phyloP scores from a whole-genome alignment of 768 basidiomycete genomes.

The Tricholoma sp. region DNA sequence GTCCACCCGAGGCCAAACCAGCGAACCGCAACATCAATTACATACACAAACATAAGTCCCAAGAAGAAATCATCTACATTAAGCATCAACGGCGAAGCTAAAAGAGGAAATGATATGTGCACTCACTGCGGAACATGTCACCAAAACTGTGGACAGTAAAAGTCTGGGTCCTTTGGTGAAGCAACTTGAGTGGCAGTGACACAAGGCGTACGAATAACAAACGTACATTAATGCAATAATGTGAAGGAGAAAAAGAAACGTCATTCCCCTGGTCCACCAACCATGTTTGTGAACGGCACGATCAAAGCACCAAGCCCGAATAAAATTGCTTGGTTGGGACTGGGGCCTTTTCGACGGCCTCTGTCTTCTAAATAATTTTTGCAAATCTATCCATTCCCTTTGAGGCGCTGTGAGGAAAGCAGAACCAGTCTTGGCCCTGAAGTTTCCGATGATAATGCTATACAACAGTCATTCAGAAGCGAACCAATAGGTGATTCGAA shows the following conservation, averaged over 20 bases:
- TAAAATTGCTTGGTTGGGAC: constrained; percentile 43
- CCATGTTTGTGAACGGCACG: constrained; percentile 90
- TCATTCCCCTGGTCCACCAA: constrained; percentile 84
- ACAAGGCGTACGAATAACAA: background rate
- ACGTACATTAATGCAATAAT: constrained; percentile 79
- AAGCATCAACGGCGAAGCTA: constrained; percentile 3
- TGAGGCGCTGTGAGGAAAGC: constrained; percentile 85
- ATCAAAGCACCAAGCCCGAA: constrained; percentile 87
- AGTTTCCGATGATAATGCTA: constrained; percentile 95
- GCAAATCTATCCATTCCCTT: constrained; percentile 90
- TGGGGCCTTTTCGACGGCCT: constrained; percentile 78
- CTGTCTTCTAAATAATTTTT: constrained; percentile 83
- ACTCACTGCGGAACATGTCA: constrained; percentile 59
- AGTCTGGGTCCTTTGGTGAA: constrained; percentile 65
- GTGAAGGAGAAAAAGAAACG: constrained; percentile 72
- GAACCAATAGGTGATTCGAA: background rate
- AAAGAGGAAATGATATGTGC: background rate
- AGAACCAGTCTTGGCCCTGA: constrained; percentile 79
- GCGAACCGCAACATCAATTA: constrained; percentile 74
- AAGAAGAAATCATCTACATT: constrained; percentile 74
- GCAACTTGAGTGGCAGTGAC: constrained; percentile 2
- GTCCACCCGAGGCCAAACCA: constrained; percentile 78
- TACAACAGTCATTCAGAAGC: constrained; percentile 11
- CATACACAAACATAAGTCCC: constrained; percentile 62
- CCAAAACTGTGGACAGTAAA: constrained; percentile 47